Evolutionary conservation across 2,329 filamentous ascomycete species (phyloP).

Genomic region (Trichophyton mentagrophytes): DNA sequence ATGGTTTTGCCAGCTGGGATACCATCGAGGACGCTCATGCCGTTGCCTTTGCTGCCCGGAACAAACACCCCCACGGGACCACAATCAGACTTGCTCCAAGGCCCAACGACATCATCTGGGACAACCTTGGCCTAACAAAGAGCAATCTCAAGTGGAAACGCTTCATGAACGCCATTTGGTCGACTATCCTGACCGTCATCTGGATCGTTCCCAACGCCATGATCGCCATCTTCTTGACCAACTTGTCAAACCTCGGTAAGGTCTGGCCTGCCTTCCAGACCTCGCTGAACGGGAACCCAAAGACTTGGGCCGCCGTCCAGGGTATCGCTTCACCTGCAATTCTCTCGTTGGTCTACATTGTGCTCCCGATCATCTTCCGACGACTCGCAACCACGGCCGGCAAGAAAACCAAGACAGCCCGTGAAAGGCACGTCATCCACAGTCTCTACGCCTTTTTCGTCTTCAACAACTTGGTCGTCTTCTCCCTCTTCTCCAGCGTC

Average conservation of each 20-base stretch:
- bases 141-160: constrained; percentile 57
- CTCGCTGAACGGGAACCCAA: constrained; percentile 49
- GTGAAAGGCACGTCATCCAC: constrained; percentile 78
- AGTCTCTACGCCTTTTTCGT: constrained; percentile 94
- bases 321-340: constrained; percentile 82
- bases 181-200: constrained; percentile 62
- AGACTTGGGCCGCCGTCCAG: constrained; percentile 75
- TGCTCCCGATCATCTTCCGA: constrained; percentile 83
- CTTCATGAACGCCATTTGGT: constrained; percentile 73
- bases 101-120: constrained; percentile 91
- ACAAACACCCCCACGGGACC: constrained; percentile 67
- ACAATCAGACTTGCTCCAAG: constrained; percentile 67
- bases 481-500: constrained; percentile 76
- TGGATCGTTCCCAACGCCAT: constrained; percentile 90
- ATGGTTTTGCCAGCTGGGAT: constrained; percentile 89
- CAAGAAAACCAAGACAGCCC: constrained; percentile 80
- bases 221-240: constrained; percentile 86
- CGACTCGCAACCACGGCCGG: constrained; percentile 70
- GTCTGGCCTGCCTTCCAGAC: constrained; percentile 66
- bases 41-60: constrained; percentile 69
- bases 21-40: constrained; percentile 77
- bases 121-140: constrained; percentile 66
- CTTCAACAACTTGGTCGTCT: constrained; percentile 91
- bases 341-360: constrained; percentile 73
- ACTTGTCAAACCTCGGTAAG: constrained; percentile 63